These are phyloP conservation scores for Pyrenochaeta sp. DNA, from an alignment of 2,329 filamentous ascomycete genomes.

Conservation along the genomic window DNA sequence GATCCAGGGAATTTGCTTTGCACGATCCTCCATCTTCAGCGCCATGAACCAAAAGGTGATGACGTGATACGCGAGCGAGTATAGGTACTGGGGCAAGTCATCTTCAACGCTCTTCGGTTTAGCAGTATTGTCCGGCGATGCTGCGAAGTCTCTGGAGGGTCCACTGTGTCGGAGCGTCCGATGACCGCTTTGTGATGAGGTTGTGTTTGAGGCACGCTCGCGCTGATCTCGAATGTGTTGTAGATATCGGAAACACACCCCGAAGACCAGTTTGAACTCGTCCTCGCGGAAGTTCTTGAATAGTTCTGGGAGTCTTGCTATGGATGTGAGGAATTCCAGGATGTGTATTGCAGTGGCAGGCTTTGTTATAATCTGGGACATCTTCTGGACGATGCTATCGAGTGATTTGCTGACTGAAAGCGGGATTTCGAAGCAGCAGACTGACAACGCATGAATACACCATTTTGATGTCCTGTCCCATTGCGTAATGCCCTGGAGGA, in stretches of 20 bases:
- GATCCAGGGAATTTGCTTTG: slow-evolving; percentile 88
- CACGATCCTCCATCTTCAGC: slow-evolving; percentile 82
- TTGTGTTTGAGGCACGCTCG: slow-evolving; percentile 46
- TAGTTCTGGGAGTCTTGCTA: slow-evolving; percentile 83
- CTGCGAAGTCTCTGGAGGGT: slow-evolving; percentile 53
- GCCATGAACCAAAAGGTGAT: slow-evolving; percentile 98
- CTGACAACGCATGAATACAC: slow-evolving; percentile 92
- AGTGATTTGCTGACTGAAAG: slow-evolving; percentile 85
- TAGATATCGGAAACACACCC: slow-evolving; percentile 91
- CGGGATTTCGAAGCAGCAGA: slow-evolving; percentile 94
- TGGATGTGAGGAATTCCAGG: slow-evolving; percentile 89
- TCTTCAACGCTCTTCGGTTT: slow-evolving; percentile 63
- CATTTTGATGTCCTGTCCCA: slow-evolving; percentile 89
- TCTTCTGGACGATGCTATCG: slow-evolving; percentile 86
- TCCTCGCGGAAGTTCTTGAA: slow-evolving; percentile 91
- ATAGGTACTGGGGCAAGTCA: slow-evolving; percentile 91
- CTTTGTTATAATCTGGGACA: slow-evolving; percentile 96
- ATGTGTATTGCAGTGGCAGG: slow-evolving; percentile 92
- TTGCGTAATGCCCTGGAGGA: slow-evolving; percentile 82
- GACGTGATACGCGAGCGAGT: slow-evolving; percentile 91
- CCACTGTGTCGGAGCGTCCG: slow-evolving; percentile 54
- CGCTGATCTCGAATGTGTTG: slow-evolving; percentile 80
- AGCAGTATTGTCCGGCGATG: slow-evolving; percentile 37
- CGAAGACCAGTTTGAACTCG: slow-evolving; percentile 93
- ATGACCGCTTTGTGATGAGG: slow-evolving; percentile 44